Evolutionary conservation across 1,284 basidiomycete genomes (phyloP), one percentile per base, ranked within the genome.

Genomic region (Tilletia setariae): DNA sequence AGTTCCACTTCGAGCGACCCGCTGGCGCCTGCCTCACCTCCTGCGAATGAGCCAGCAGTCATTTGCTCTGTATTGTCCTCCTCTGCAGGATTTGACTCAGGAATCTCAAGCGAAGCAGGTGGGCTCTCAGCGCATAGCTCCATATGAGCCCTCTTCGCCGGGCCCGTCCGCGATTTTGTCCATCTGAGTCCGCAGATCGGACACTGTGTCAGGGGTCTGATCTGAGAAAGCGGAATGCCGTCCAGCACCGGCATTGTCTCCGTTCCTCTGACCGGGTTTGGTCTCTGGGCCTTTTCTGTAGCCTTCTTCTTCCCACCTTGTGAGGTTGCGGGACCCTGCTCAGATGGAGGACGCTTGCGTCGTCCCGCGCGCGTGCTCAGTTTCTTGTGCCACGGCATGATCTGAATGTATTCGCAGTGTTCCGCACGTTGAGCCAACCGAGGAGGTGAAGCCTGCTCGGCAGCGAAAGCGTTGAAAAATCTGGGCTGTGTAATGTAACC

Each of bases 381-480:
- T 21, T 35, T 61, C 8, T 19, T 16, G 28, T 61, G 56, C 56
- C 56, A 61, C 11, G 56, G 56, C 56, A 61, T 61, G 28, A 61
- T 35, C 32, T 61, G 56, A 16, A 61, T 40, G 35, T 16, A 61
- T 30, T 30, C 56, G 30, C 56, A 61, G 30, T 40, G 28, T 35
- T 61, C 30, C 32, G 56, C 56, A 11, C 56, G 56, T 15, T 53
- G 51, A 25, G 21, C 51, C 51, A 53, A 25, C n/a, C 23, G n/a
- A 2, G 21, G 23, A n/a, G 51, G 51, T 11, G 35, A 40, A 40
- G 35, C 35, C 35, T 40, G 35, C 35, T 4, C 35, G 35, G 35
- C 6, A 40, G 35, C 35, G 11, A 40, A 40, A 11, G 35, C 35
- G 35, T 40, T 40, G 35, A 40, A 40, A 40, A 40, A 4, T 4